Percentiles rank a stretch among this genome's conserved stretches.
Conservation (phyloP, 169 alveolate genomes). For the Neospora caninum region DNA sequence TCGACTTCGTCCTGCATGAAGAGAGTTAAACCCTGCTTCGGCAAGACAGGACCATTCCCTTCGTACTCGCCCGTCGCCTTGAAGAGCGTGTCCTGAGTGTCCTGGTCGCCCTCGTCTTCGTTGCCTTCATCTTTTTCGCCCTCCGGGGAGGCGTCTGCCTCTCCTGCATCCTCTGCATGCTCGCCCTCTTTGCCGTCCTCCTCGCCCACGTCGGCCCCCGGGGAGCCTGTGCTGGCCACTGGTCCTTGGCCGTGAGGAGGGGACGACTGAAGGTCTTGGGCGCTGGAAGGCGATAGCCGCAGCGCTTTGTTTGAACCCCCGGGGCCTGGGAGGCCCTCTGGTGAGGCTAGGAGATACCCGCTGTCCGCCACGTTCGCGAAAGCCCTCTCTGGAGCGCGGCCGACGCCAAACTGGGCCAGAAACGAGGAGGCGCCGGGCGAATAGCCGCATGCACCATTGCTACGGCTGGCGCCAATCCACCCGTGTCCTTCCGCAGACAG, state of each 20-base stretch:
- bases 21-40: neutral
- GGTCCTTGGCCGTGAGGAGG: neutral
- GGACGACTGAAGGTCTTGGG: neutral
- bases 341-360: neutral
- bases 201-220: neutral
- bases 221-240: too few species aligned
- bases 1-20: neutral
- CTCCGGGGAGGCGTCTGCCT: neutral
- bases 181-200: neutral
- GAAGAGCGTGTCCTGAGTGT: neutral
- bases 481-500: neutral
- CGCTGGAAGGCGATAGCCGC: neutral
- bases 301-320: neutral
- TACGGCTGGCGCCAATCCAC: neutral
- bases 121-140: neutral
- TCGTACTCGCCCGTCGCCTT: conserved; percentile 32
- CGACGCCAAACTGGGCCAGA: conserved; percentile 10
- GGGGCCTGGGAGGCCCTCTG: neutral
- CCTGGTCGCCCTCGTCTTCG: neutral
- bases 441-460: neutral
- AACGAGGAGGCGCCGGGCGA: neutral
- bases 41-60: neutral
- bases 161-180: neutral
- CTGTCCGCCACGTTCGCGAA: neutral
- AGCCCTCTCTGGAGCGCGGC: neutral